Conservation (phyloP, 345 rosid species). For the Passiflora organensis region DNA sequence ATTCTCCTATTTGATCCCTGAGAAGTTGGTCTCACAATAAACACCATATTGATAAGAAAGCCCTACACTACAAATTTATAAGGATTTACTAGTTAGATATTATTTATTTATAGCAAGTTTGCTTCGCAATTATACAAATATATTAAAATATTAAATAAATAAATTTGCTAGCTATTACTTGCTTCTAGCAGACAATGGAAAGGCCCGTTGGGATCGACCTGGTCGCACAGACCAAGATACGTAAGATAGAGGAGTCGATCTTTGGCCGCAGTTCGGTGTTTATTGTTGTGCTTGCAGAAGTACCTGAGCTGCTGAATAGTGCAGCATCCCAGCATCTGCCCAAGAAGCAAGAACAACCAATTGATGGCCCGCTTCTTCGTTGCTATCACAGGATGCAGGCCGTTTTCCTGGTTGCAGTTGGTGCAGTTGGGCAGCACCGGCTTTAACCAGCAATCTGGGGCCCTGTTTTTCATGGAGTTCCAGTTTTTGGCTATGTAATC, state of each 20-base stretch:
- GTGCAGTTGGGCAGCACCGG: conserved; percentile 44
- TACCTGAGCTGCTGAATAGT: conserved; percentile 74
- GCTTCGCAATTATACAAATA: no score
- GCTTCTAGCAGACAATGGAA: no score
- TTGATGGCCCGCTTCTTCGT: conserved; percentile 50
- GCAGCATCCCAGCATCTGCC: conserved; percentile 61
- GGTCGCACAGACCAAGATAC: conserved; percentile 59
- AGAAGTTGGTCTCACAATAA: no score
- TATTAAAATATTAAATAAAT: no score
- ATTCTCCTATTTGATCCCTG: no score
- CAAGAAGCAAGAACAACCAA: conserved; percentile 84
- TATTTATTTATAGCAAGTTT: no score
- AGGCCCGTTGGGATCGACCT: conserved; percentile 52
- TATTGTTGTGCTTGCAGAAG: conserved; percentile 71
- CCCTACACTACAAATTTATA: no score
- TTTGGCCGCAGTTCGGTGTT: conserved; percentile 80
- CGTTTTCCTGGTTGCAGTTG: conserved; percentile 45
- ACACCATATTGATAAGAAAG: no score
- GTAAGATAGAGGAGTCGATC: conserved; percentile 68
- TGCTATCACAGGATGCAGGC: conserved; percentile 52
- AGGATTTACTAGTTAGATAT: no score
- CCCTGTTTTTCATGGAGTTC: conserved; percentile 55
- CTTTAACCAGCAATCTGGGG: conserved; percentile 50
- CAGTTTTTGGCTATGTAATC: conserved; percentile 22
- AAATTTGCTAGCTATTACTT: no score